Conservation (phyloP, 768 basidiomycete genomes). For the Suillus occidentalis region DNA sequence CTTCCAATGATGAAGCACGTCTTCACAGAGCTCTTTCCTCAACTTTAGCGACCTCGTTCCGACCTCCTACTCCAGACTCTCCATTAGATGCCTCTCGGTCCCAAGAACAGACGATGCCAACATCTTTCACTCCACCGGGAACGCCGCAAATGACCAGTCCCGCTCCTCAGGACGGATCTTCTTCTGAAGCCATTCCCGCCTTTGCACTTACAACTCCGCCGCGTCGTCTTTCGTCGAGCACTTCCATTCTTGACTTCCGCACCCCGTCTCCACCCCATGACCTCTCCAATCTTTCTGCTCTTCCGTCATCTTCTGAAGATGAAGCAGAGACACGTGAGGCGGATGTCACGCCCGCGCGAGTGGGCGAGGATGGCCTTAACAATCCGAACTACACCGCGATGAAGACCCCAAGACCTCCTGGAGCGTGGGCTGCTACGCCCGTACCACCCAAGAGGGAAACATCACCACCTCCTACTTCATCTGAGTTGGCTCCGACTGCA, state of each 20-base stretch:
- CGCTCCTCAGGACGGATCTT: constrained; percentile 1
- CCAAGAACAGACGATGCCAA: constrained; percentile 3
- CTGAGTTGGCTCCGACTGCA: constrained; percentile 23
- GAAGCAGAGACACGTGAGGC: constrained; percentile 38
- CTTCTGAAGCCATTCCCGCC: constrained; percentile 15
- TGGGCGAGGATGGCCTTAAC: constrained; percentile 14
- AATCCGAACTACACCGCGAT: constrained; percentile 31
- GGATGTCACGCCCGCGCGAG: constrained; percentile 22
- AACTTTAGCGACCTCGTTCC: constrained; percentile 17
- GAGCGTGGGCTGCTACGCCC: constrained; percentile 46
- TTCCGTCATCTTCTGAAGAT: constrained; percentile 56
- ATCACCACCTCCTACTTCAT: constrained; percentile 17
- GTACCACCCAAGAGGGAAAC: constrained; percentile 23
- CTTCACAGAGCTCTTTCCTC: constrained; percentile 22
- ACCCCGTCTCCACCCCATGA: constrained; percentile 64
- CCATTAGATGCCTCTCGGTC: not conserved
- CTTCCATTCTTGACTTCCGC: constrained; percentile 49
- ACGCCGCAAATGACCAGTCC: constrained; percentile 20
- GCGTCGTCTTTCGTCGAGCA: constrained; percentile 39
- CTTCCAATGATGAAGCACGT: constrained; percentile 14
- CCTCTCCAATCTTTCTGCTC: constrained; percentile 66
- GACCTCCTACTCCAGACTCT: constrained; percentile 8
- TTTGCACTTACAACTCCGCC: constrained; percentile 48
- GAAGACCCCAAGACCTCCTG: constrained; percentile 49
- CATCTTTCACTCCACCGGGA: constrained; percentile 25